Evolutionary conservation across 1,284 basidiomycete genomes (phyloP).

Genomic region (Thecaphora frezii): DNA sequence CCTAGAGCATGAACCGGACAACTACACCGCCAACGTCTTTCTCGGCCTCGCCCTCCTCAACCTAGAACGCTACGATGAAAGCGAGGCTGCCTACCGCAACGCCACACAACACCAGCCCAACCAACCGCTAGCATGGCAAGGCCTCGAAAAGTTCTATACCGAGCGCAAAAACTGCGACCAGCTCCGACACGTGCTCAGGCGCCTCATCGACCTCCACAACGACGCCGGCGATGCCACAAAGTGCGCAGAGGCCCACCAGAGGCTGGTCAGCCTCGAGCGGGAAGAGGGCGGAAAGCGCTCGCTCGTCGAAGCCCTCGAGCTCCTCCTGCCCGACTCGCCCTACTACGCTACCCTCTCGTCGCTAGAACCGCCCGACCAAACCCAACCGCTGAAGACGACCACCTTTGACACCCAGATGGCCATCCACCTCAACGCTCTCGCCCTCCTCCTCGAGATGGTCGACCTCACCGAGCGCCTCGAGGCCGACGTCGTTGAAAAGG

Average conservation of each 20-base stretch:
- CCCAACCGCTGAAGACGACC: slow-evolving; percentile 66
- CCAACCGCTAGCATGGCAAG: slow-evolving; percentile 60
- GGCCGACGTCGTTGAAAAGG: slow-evolving; percentile 37
- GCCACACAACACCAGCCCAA: slow-evolving; percentile 56
- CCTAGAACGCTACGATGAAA: slow-evolving; percentile 30
- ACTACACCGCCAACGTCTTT: slow-evolving; percentile 57
- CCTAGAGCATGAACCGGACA: slow-evolving; percentile 46
- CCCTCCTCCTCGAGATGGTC: slow-evolving; percentile 44
- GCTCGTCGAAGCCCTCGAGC: slow-evolving; percentile 63
- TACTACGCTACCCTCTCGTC: slow-evolving; percentile 69
- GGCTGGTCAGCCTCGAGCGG: slow-evolving; percentile 70
- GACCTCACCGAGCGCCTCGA: slow-evolving; percentile 40
- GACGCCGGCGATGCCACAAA: slow-evolving; percentile 68
- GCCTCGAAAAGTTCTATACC: slow-evolving; percentile 60
- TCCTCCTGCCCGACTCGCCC: slow-evolving; percentile 75
- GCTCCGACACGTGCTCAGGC: slow-evolving; percentile 44
- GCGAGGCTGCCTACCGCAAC: slow-evolving; percentile 52
- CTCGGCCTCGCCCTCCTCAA: slow-evolving; percentile 47
- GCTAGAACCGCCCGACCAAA: slow-evolving; percentile 74
- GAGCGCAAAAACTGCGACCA: slow-evolving; percentile 54
- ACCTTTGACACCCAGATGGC: slow-evolving; percentile 65
- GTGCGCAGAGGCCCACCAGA: slow-evolving; percentile 77
- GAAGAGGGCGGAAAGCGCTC: slow-evolving; percentile 63
- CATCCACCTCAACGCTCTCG: slow-evolving; percentile 65
- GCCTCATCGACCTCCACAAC: slow-evolving; percentile 51